A percentile compares a stretch with the other conserved stretches of the same genome.
These are phyloP conservation scores for Setomelanomma holmii DNA, from an alignment of 2,329 filamentous ascomycete genomes.

Conservation along the genomic window DNA sequence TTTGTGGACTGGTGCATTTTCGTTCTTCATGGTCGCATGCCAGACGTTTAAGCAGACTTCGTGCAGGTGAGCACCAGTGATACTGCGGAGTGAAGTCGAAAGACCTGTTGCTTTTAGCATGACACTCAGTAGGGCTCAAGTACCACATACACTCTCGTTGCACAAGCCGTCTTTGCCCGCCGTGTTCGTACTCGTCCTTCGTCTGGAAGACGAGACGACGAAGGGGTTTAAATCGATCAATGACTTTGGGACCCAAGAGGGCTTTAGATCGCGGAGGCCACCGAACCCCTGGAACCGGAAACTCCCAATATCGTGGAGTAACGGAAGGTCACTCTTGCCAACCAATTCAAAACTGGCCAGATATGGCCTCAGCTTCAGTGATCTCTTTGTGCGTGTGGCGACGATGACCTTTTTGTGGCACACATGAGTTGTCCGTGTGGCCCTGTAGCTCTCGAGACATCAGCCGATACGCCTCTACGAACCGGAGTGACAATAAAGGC, in stretches of 20 bases:
- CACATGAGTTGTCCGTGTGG: background rate
- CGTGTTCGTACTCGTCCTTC: background rate
- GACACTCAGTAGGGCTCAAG: background rate
- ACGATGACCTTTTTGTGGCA: background rate
- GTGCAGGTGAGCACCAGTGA: background rate
- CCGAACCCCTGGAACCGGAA: background rate
- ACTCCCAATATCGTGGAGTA: background rate
- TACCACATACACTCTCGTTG: background rate
- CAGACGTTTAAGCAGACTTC: background rate
- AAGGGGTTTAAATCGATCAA: too few relatives aligned
- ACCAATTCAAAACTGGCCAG: constrained; percentile 3
- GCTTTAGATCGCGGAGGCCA: background rate
- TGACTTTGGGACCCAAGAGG: background rate
- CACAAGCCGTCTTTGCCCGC: background rate
- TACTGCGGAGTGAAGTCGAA: background rate
- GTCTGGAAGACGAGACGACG: background rate
- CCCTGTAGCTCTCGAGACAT: background rate
- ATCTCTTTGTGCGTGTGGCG: background rate
- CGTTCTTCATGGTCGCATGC: background rate
- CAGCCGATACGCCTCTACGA: background rate
- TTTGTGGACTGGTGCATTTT: constrained; percentile 1
- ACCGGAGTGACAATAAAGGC: background rate
- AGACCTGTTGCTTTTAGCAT: background rate
- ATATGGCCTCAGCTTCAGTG: background rate
- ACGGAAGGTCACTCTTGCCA: background rate